phyloP scores from a whole-genome alignment of 495 filamentous ascomycete species.

The Xylaria longipes region DNA sequence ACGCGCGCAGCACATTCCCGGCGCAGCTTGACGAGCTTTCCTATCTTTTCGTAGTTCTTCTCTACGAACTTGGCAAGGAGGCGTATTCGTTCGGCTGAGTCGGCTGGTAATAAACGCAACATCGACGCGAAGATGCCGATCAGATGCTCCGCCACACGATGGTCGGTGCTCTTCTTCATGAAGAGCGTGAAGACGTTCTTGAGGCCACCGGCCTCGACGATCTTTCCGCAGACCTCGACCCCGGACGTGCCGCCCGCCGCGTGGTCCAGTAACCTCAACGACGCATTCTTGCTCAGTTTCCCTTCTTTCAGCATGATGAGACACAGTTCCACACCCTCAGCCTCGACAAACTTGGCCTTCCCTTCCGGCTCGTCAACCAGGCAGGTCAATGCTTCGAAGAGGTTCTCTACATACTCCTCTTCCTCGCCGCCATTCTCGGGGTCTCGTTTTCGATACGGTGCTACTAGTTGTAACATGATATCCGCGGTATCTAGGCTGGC shows the following conservation, averaged over 20 bases:
- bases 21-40: slow-evolving; percentile 71
- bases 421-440: slow-evolving; percentile 86
- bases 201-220: slow-evolving; percentile 85
- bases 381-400: slow-evolving; percentile 85
- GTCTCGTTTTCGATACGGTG: slow-evolving; percentile 88
- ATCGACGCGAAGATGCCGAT: slow-evolving; percentile 88
- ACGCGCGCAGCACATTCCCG: slow-evolving; percentile 73
- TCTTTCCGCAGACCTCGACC: slow-evolving; percentile 66
- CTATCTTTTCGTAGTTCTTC: slow-evolving; percentile 87
- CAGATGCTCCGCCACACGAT: slow-evolving; percentile 77
- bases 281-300: slow-evolving; percentile 78
- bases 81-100: slow-evolving; percentile 80
- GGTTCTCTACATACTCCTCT: slow-evolving; percentile 91
- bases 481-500: slow-evolving; percentile 76
- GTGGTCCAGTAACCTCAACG: slow-evolving; percentile 84
- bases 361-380: slow-evolving; percentile 76
- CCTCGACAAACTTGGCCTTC: slow-evolving; percentile 83
- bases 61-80: slow-evolving; percentile 94
- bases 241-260: slow-evolving; percentile 67
- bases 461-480: slow-evolving; percentile 78
- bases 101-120: slow-evolving; percentile 77
- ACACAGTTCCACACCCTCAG: slow-evolving; percentile 89
- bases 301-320: slow-evolving; percentile 79
- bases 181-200: slow-evolving; percentile 86
- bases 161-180: slow-evolving; percentile 84